Base-by-base conservation (phyloP, 768 basidiomycete genomes). In the Pleurotus giganteus region DNA sequence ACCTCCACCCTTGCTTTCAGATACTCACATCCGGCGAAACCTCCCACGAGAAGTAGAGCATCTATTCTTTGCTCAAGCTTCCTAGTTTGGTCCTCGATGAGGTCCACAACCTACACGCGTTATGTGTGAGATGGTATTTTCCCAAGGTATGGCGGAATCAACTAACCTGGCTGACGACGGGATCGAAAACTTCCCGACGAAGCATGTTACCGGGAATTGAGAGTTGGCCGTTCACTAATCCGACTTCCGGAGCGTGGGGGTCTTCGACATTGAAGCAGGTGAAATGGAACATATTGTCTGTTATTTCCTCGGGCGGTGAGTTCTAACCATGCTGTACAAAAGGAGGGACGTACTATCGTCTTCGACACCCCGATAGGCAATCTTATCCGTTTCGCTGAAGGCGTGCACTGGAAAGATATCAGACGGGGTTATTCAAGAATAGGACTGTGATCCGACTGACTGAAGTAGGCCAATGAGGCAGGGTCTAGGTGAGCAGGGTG, bases 211-310 rank as follows among this genome's bases (percentile, higher is more conserved):
- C 92, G 2, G 90, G 89, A 59, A 94, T 89, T 11, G 83, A 83
- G 2, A 95, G 77, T 67, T 95, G 87, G 1, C 92, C 92, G 61
- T 94, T 88, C 57, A 88, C 73, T 51, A 94, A 72, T 1, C 92
- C 92, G 21, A 93, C 89, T 23, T 79, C 75, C 1, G 87, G 80
- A 67, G 94, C 92, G 62, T 91, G 80, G 6, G 86, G 84, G 64
- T 92, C 90, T 60, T 90, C 85, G 13, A 86, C 84, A 49, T 94
- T 94, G 77, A 94, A 94, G 68, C 90, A 93, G 28, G 85, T 93
- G 69, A 94, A 94, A 66, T 90, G 84, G 72, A 94, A 94, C 75
- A 85, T 86, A 54, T 82, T 86, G 26, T 86, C 91, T 93, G 60
- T 13, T 57, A 58, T 61, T 12, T 41, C 28, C 21, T n/a, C 29